Percentiles rank a stretch among this genome's conserved stretches.
phyloP scores from a whole-genome alignment of 495 filamentous ascomycete genomes.

The Neurospora intermedia region DNA sequence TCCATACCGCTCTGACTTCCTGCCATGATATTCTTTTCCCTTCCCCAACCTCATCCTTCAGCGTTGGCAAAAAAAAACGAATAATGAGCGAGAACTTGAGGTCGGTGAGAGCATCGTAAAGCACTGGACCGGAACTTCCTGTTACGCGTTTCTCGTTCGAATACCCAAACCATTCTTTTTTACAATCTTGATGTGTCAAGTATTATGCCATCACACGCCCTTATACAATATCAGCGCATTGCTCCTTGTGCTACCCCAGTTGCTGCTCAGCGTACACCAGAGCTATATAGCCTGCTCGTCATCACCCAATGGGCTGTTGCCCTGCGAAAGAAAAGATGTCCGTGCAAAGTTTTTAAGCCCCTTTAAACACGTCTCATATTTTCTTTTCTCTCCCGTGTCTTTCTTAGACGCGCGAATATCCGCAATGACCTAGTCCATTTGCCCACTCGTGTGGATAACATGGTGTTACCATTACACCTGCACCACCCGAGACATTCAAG shows the following conservation, averaged over 20 bases:
- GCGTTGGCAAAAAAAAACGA: neutral
- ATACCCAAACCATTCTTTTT: neutral
- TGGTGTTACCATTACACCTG: neutral
- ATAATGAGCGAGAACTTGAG: neutral
- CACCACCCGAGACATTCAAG: neutral
- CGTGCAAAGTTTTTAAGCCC: slow-evolving; percentile 7
- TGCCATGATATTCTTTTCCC: neutral
- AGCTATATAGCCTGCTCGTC: slow-evolving; percentile 14
- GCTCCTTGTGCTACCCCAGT: slow-evolving; percentile 15
- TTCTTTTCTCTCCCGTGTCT: neutral
- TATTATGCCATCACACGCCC: slow-evolving; percentile 11
- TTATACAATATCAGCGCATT: slow-evolving; percentile 18
- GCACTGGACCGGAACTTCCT: neutral
- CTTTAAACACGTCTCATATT: slow-evolving; percentile 1
- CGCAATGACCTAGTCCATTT: neutral
- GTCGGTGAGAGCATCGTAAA: neutral
- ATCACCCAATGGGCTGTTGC: slow-evolving; percentile 12
- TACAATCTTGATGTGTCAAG: neutral
- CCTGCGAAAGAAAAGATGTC: slow-evolving; percentile 2
- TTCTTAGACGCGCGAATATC: slow-evolving; percentile 13
- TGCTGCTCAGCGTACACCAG: slow-evolving; percentile 15
- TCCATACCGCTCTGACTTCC: neutral
- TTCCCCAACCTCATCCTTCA: neutral
- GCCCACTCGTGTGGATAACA: neutral
- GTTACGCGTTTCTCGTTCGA: neutral